Evolutionary conservation across 768 basidiomycete genomes (phyloP).

Genomic region (Coprinopsis sp.): DNA sequence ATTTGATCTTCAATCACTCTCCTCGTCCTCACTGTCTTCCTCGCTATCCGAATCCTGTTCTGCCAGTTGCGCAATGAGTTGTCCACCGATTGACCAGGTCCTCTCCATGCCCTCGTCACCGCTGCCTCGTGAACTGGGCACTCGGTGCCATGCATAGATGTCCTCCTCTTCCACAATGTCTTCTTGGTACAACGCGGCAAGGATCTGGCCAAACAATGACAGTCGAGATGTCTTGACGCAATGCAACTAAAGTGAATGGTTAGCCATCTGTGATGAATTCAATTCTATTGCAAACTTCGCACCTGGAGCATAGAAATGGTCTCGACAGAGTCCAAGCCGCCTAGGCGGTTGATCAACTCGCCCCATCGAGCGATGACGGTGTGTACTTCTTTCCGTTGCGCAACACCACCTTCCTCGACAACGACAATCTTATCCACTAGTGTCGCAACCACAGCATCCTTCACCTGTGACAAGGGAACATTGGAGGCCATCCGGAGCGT

Average conservation of each 20-base stretch:
- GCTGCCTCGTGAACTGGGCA: constrained; percentile 49
- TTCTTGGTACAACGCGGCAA: constrained; percentile 84
- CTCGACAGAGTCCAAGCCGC: constrained; percentile 78
- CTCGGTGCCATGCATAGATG: constrained; percentile 80
- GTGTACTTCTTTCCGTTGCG: constrained; percentile 63
- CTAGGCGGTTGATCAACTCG: constrained; percentile 70
- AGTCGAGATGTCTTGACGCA: constrained; percentile 60
- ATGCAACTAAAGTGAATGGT: constrained; percentile 41
- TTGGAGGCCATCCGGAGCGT: constrained; percentile 97
- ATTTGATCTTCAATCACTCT: constrained; percentile 5
- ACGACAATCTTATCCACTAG: constrained; percentile 71
- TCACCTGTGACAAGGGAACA: constrained; percentile 78
- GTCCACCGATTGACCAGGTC: constrained; percentile 65
- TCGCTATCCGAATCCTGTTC: constrained; percentile 60
- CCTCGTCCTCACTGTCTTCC: constrained; percentile 18
- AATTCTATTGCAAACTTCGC: constrained; percentile 11
- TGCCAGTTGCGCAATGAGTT: constrained; percentile 79
- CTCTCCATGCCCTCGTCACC: constrained; percentile 57
- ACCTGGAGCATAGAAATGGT: constrained; percentile 79
- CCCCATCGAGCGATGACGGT: constrained; percentile 77
- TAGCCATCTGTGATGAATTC: not conserved
- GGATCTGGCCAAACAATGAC: constrained; percentile 77
- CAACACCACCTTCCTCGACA: constrained; percentile 47
- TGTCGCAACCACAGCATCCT: constrained; percentile 84
- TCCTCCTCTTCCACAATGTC: constrained; percentile 91